Percentiles rank a stretch among this genome's conserved stretches.
Evolutionary conservation across 371 early-diverging fungal genomes (phyloP).

Genomic region (Rhizopus sp.): DNA sequence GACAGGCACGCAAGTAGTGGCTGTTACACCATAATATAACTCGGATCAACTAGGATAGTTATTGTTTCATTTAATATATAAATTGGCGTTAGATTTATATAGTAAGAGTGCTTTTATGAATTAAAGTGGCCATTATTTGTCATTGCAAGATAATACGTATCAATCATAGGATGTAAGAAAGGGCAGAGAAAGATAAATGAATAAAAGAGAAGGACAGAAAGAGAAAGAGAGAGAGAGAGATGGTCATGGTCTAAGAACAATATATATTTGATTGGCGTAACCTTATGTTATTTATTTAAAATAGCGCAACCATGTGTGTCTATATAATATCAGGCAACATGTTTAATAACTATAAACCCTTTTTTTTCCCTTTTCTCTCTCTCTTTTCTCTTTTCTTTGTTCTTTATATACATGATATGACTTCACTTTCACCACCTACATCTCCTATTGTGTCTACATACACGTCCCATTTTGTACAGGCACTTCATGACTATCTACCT

Average conservation of each 20-base stretch:
- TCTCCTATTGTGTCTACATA: slow-evolving; percentile 25
- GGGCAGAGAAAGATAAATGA: background rate
- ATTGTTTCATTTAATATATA: no score
- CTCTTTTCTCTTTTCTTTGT: background rate
- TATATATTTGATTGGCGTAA: slow-evolving; percentile 2
- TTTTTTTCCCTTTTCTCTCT: background rate
- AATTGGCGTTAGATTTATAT: no score
- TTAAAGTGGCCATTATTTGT: no score
- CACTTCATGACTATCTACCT: slow-evolving; percentile 50
- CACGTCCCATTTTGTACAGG: slow-evolving; percentile 52
- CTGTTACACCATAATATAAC: no score
- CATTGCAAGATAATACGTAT: background rate
- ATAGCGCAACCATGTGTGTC: background rate
- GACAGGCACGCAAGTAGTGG: no score
- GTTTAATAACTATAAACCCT: background rate
- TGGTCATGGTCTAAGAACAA: no score
- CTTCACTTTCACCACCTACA: slow-evolving; percentile 11
- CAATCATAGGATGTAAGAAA: background rate
- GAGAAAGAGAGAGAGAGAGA: background rate
- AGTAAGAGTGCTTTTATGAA: no score
- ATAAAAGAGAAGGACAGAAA: no score
- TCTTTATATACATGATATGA: background rate
- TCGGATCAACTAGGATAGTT: no score
- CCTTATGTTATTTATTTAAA: background rate
- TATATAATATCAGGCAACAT: background rate